A percentile compares a stretch with the other conserved stretches of the same genome.
These are phyloP conservation scores for Avicennia marina DNA, from an alignment of 257 asterid species.

Conservation along the genomic window DNA sequence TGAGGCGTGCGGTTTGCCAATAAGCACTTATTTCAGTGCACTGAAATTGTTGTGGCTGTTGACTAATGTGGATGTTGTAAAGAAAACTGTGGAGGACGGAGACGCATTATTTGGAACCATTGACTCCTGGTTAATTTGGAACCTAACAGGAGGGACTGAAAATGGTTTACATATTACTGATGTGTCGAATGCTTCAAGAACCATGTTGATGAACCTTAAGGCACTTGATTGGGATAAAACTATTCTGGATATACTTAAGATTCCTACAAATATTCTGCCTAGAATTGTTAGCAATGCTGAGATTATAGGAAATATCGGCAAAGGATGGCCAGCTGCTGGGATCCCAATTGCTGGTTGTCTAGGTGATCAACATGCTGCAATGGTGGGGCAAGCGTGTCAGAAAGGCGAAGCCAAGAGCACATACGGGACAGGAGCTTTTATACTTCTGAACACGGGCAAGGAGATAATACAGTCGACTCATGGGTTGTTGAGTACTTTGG, in stretches of 20 bases:
- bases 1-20: constrained; percentile 70
- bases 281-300: constrained; percentile 77
- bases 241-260: constrained; percentile 35
- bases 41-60: constrained; percentile 75
- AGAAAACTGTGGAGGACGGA: constrained; percentile 55
- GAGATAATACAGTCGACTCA: constrained; percentile 55
- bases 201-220: constrained; percentile 89
- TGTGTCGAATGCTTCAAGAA: constrained; percentile 85
- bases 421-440: constrained; percentile 90
- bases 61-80: constrained; percentile 66
- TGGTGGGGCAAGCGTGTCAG: constrained; percentile 85
- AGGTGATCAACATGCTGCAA: constrained; percentile 96
- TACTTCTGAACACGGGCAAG: constrained; percentile 77
- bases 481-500: constrained; percentile 78
- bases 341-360: constrained; percentile 87
- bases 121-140: constrained; percentile 95
- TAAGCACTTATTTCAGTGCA: constrained; percentile 95
- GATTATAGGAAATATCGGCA: constrained; percentile 55
- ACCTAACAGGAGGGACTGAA: constrained; percentile 73
- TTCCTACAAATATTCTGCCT: constrained; percentile 54
- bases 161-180: constrained; percentile 81
- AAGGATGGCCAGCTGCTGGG: constrained; percentile 80
- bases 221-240: constrained; percentile 78
- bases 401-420: constrained; percentile 97
- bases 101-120: constrained; percentile 92